Conservation (phyloP, 805 yeast genomes). For the Kuraishia cidri region DNA sequence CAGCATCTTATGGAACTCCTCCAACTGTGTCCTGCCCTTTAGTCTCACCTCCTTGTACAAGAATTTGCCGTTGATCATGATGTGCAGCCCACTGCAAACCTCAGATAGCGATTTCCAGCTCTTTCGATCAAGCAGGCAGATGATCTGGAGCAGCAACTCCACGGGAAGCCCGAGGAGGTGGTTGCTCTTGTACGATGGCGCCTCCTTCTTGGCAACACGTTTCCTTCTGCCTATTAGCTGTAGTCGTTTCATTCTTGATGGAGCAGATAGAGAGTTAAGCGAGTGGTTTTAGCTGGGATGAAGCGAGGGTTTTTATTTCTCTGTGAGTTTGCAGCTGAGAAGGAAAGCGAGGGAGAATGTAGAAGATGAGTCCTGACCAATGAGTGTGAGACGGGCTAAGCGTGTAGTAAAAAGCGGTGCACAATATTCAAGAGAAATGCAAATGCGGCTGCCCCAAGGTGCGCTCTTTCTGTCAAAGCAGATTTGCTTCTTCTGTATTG, state of each 20-base stretch:
- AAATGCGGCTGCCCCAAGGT: too few relatives aligned
- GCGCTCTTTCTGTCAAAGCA: too few relatives aligned
- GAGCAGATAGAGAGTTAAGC: slow-evolving; percentile 1
- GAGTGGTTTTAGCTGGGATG: neutral
- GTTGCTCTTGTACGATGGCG: neutral
- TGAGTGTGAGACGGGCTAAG: neutral
- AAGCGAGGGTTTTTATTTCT: too few relatives aligned
- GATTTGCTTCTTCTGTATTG: too few relatives aligned
- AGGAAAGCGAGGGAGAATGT: too few relatives aligned
- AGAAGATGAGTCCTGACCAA: too few relatives aligned
- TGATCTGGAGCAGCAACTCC: slow-evolving; percentile 13
- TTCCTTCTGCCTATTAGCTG: slow-evolving; percentile 31
- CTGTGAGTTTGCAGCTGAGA: too few relatives aligned
- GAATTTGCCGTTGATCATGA: slow-evolving; percentile 13
- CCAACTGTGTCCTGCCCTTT: slow-evolving; percentile 13
- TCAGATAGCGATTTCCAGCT: slow-evolving; percentile 13
- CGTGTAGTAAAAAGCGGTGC: too few relatives aligned
- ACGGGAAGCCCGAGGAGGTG: slow-evolving; percentile 13
- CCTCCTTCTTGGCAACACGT: slow-evolving; percentile 8
- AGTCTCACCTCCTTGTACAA: slow-evolving; percentile 16
- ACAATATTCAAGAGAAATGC: neutral
- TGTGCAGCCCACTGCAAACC: slow-evolving; percentile 14
- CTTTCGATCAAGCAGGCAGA: slow-evolving; percentile 12
- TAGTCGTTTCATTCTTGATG: slow-evolving; percentile 23
- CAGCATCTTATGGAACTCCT: slow-evolving; percentile 13